Evolutionary conservation across 352 stramenopile species (phyloP).

Genomic region (Thalassiosira oceanica): DNA sequence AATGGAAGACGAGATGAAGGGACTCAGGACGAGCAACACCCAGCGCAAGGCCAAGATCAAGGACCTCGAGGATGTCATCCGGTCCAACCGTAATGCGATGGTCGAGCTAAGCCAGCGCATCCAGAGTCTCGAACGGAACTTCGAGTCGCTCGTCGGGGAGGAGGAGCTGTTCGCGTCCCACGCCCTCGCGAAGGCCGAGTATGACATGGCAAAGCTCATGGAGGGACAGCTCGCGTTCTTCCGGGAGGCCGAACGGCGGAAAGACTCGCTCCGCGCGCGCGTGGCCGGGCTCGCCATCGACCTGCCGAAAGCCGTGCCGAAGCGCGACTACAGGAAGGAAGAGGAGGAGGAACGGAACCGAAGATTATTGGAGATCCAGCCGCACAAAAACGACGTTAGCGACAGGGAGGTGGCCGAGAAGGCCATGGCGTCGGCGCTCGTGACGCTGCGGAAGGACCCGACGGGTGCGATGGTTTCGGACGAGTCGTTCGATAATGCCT

Average conservation of each 20-base stretch:
- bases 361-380: too few species aligned
- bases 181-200: constrained; percentile 16
- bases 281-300: constrained; percentile 20
- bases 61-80: constrained; percentile 28
- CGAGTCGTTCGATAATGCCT: constrained; percentile 19
- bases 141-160: constrained; percentile 17
- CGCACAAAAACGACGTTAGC: too few species aligned
- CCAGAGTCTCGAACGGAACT: constrained; percentile 8
- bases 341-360: neutral
- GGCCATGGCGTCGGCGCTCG: too few species aligned
- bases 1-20: constrained; percentile 22
- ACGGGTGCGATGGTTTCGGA: constrained; percentile 1
- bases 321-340: neutral
- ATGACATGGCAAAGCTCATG: constrained; percentile 25
- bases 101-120: constrained; percentile 21
- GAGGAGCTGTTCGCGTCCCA: constrained; percentile 24
- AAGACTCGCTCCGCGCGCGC: constrained; percentile 14
- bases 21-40: constrained; percentile 15
- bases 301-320: constrained; percentile 13
- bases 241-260: constrained; percentile 24
- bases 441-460: neutral
- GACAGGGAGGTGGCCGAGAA: too few species aligned
- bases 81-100: constrained; percentile 22
- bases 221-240: constrained; percentile 21
- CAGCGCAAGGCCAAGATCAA: constrained; percentile 31